Percentiles rank a stretch among this genome's conserved stretches.
phyloP scores from a whole-genome alignment of 83 land plant species.

The Isoetes engelmannii region DNA sequence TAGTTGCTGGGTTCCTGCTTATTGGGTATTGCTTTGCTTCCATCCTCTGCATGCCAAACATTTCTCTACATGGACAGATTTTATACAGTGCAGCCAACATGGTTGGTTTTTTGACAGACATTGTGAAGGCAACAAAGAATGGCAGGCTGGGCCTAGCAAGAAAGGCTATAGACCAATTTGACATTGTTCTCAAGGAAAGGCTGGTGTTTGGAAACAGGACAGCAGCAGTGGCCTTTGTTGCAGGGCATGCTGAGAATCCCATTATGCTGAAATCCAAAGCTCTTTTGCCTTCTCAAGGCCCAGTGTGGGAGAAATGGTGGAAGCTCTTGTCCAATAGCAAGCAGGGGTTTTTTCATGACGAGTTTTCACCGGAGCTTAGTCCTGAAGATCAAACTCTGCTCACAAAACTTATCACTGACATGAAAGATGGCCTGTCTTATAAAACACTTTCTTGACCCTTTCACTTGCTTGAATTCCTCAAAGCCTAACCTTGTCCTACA shows the following conservation, averaged over 20 bases:
- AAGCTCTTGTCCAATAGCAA: no score
- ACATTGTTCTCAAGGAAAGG: background rate
- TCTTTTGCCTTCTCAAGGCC: slow-evolving; percentile 3
- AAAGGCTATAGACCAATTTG: slow-evolving; percentile 11
- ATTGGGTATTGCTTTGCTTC: slow-evolving; percentile 2
- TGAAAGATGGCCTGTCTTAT: no score
- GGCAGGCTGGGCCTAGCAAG: slow-evolving; percentile 12
- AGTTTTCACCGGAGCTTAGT: no score
- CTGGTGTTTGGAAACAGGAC: slow-evolving; percentile 7
- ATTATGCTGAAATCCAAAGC: background rate
- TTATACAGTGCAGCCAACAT: slow-evolving; percentile 1
- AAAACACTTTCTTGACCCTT: no score
- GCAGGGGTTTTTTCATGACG: no score
- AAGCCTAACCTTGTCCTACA: no score
- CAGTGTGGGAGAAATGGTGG: slow-evolving; percentile 12
- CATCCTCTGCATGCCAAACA: slow-evolving; percentile 10
- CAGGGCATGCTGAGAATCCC: background rate
- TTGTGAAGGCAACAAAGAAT: slow-evolving; percentile 10
- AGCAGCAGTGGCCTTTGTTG: background rate
- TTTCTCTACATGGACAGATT: slow-evolving; percentile 8
- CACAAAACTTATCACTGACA: no score
- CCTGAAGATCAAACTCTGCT: no score
- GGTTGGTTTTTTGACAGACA: slow-evolving; percentile 6
- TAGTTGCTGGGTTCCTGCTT: slow-evolving; percentile 6
- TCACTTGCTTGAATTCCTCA: no score